phyloP scores from a whole-genome alignment of 257 asterid genomes.

The Galeopsis tetrahit region DNA sequence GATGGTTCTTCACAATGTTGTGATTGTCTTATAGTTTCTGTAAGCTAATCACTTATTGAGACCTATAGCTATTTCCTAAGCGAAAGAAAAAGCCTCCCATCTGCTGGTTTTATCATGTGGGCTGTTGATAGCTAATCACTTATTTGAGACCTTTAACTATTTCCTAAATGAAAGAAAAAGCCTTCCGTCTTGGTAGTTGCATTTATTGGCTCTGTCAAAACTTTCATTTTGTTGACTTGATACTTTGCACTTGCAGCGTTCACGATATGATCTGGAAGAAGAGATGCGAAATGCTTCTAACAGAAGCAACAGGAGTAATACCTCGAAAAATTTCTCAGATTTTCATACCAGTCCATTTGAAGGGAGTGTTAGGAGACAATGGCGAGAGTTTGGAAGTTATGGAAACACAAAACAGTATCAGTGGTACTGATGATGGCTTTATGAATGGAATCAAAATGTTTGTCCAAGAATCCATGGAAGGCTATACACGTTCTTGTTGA shows the following conservation, averaged over 20 bases:
- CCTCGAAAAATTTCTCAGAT: slow-evolving; percentile 45
- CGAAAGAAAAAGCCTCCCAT: background rate
- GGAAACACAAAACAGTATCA: slow-evolving; percentile 48
- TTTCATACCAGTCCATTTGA: slow-evolving; percentile 52
- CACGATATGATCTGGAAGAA: slow-evolving; percentile 79
- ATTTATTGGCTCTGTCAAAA: background rate
- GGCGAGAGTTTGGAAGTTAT: slow-evolving; percentile 60
- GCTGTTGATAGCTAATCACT: background rate
- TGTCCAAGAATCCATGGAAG: slow-evolving; percentile 21
- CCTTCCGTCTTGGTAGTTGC: background rate
- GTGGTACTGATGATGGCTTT: slow-evolving; percentile 44
- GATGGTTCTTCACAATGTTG: slow-evolving; percentile 7
- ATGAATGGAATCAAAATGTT: slow-evolving; percentile 19
- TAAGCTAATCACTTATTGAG: background rate
- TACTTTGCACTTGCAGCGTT: slow-evolving; percentile 58
- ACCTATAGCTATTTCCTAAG: background rate
- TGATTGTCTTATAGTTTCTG: background rate
- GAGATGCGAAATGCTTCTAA: slow-evolving; percentile 62
- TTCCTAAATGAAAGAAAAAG: background rate
- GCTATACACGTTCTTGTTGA: background rate
- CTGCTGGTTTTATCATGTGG: background rate
- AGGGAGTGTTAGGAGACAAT: slow-evolving; percentile 55
- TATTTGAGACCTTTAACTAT: background rate
- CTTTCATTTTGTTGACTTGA: slow-evolving; percentile 1
- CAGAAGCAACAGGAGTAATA: slow-evolving; percentile 51